These are phyloP conservation scores for Suillus placidus DNA, from an alignment of 768 basidiomycete genomes.

Conservation along the genomic window DNA sequence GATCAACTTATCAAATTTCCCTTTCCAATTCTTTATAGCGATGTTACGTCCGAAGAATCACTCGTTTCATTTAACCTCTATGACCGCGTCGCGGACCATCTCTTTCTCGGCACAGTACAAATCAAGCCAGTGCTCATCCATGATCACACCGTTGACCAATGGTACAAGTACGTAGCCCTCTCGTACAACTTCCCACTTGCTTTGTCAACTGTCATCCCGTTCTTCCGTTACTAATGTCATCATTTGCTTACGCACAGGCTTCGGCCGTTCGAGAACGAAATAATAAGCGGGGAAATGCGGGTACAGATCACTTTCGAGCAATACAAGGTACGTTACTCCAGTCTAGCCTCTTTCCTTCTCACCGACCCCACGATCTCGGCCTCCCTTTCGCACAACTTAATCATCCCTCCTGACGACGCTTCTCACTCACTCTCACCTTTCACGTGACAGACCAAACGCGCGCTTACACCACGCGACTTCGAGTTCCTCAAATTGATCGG, in stretches of 20 bases:
- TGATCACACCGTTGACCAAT: constrained; percentile 94
- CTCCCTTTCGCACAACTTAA: constrained; percentile 24
- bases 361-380: constrained; percentile 28
- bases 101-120: constrained; percentile 89
- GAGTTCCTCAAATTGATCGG: constrained; percentile 99
- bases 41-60: constrained; percentile 89
- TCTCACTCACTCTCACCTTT: constrained; percentile 19
- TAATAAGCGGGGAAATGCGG: constrained; percentile 90
- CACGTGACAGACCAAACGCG: constrained; percentile 69
- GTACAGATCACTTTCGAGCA: constrained; percentile 94
- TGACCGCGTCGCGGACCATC: constrained; percentile 82
- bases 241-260: constrained; percentile 49
- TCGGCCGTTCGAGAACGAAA: constrained; percentile 74
- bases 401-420: constrained; percentile 23
- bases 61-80: constrained; percentile 88
- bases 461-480: constrained; percentile 93
- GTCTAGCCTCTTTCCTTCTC: constrained; percentile 27
- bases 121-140: constrained; percentile 91
- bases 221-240: constrained; percentile 20
- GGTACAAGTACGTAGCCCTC: constrained; percentile 80
- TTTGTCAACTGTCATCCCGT: constrained; percentile 18
- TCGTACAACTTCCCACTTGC: constrained; percentile 20
- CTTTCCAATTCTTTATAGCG: constrained; percentile 54
- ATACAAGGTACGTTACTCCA: constrained; percentile 65
- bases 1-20: constrained; percentile 14